These are phyloP conservation scores for Neofusicoccum laricinum DNA, from an alignment of 2,329 filamentous ascomycete species.

Conservation along the genomic window DNA sequence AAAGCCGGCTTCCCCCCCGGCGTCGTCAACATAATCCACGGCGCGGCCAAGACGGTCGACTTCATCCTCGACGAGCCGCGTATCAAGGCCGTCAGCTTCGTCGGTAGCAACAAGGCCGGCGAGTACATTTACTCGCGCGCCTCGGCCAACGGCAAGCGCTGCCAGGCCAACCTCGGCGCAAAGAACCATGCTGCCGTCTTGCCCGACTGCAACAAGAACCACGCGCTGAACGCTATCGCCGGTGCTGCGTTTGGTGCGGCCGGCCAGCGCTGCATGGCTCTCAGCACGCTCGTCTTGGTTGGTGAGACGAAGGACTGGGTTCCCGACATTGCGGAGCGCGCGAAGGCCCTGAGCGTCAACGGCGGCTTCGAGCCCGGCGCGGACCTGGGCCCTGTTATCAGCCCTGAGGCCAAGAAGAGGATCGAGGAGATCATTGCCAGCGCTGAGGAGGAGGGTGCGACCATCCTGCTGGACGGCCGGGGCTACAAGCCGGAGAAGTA, in stretches of 20 bases:
- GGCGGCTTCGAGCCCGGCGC: conserved; percentile 78
- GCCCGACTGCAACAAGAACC: conserved; percentile 87
- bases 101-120: conserved; percentile 82
- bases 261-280: conserved; percentile 82
- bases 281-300: conserved; percentile 79
- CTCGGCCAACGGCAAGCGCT: conserved; percentile 81
- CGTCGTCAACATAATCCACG: conserved; percentile 81
- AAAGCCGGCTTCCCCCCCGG: conserved; percentile 80
- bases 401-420: conserved; percentile 71
- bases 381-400: conserved; percentile 80
- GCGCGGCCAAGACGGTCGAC: conserved; percentile 75
- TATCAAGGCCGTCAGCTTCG: conserved; percentile 85
- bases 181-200: conserved; percentile 87
- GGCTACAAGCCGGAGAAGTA: conserved; percentile 74
- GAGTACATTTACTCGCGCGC: conserved; percentile 81
- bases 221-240: conserved; percentile 78
- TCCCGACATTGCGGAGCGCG: conserved; percentile 71
- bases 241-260: conserved; percentile 83
- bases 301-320: conserved; percentile 85
- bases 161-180: conserved; percentile 82
- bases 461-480: conserved; percentile 76
- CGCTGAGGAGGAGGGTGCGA: conserved; percentile 77
- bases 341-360: conserved; percentile 70
- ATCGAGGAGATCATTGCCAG: conserved; percentile 74
- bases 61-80: conserved; percentile 81